Conservation (phyloP, 257 asterid genomes). For the Lithospermum erythrorhizon region DNA sequence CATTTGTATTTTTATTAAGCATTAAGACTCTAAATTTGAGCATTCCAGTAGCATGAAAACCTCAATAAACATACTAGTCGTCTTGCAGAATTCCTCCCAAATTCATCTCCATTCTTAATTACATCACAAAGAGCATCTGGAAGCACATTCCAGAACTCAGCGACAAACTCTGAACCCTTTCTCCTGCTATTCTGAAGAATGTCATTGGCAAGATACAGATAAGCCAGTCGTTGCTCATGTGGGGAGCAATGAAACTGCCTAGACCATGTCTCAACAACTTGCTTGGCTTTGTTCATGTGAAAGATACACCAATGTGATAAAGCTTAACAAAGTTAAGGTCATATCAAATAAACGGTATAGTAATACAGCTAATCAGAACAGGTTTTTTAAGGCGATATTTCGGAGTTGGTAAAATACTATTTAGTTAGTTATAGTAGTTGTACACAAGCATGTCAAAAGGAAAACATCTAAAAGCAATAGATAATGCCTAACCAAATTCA, state of each 20-base stretch:
- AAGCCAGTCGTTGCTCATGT: constrained; percentile 79
- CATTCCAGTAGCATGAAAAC: too few species aligned
- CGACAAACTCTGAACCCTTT: constrained; percentile 91
- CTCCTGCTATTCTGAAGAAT: constrained; percentile 95
- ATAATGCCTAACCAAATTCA: too few species aligned
- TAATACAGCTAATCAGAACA: constrained; percentile 1
- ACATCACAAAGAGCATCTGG: constrained; percentile 86
- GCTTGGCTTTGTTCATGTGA: constrained; percentile 96
- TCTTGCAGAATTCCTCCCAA: constrained; percentile 60
- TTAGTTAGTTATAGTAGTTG: too few species aligned
- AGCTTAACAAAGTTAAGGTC: constrained; percentile 69
- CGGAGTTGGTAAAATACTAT: too few species aligned
- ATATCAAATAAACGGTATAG: background rate
- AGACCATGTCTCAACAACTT: constrained; percentile 96
- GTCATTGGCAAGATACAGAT: constrained; percentile 93
- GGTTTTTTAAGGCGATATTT: background rate
- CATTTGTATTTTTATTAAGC: background rate
- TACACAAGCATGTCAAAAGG: too few species aligned
- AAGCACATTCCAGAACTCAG: constrained; percentile 97
- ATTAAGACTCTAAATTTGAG: background rate
- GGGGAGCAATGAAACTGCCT: constrained; percentile 80
- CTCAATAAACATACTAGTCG: constrained; percentile 52
- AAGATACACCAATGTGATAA: constrained; percentile 99
- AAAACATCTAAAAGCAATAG: too few species aligned
- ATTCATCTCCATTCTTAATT: constrained; percentile 60